A percentile compares a stretch with the other conserved stretches of the same genome.
Evolutionary conservation across 768 basidiomycete genomes (phyloP).

Genomic region (Vararia minispora): DNA sequence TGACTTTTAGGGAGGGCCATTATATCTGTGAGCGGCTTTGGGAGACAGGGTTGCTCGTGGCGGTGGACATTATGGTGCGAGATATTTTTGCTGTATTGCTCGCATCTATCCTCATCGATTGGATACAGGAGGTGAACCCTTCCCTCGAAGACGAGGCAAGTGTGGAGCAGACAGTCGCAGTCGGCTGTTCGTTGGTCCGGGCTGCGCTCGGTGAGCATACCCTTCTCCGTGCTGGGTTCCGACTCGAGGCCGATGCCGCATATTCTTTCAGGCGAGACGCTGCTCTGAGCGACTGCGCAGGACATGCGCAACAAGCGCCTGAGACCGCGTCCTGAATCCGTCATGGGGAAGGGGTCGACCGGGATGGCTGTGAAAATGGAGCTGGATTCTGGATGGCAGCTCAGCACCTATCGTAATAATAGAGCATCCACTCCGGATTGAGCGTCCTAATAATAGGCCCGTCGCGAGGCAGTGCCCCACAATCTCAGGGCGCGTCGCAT

Average conservation of each 20-base stretch:
- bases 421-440: too few species aligned
- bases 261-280: constrained; percentile 15
- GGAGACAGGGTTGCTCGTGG: constrained; percentile 88
- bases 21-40: constrained; percentile 90
- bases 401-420: too few species aligned
- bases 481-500: too few species aligned
- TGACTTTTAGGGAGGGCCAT: constrained; percentile 97
- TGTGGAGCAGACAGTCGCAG: constrained; percentile 79
- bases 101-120: constrained; percentile 5
- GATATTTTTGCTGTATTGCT: background rate
- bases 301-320: too few species aligned
- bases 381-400: too few species aligned
- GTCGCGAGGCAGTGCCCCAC: too few species aligned
- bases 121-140: constrained; percentile 92
- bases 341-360: too few species aligned
- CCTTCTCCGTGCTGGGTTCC: background rate
- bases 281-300: constrained; percentile 11
- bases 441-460: too few species aligned
- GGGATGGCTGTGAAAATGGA: too few species aligned
- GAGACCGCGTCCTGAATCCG: too few species aligned
- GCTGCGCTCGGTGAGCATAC: constrained; percentile 60
- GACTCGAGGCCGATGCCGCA: background rate
- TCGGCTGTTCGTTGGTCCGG: constrained; percentile 80
- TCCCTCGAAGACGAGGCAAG: constrained; percentile 65
- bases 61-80: constrained; percentile 85